A percentile compares a stretch with the other conserved stretches of the same genome.
Evolutionary conservation across 441 rosid genomes (phyloP).

Genomic region (Pelargonium fulgidum): DNA sequence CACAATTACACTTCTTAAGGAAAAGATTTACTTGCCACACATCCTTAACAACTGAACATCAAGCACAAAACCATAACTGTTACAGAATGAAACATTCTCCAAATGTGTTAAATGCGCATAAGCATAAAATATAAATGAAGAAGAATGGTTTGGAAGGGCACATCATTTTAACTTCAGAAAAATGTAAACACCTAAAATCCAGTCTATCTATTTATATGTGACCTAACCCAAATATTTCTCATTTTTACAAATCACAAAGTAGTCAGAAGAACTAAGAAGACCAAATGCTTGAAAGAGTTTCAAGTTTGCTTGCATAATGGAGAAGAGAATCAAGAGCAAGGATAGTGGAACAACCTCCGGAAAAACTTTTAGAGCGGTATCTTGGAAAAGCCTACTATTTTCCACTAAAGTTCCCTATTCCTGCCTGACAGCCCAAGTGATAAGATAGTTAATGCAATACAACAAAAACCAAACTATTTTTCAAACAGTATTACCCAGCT

Average conservation of each 20-base stretch:
- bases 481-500: no score
- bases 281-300: no score
- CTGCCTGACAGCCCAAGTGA: not conserved
- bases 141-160: not conserved
- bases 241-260: not conserved
- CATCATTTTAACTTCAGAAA: not conserved
- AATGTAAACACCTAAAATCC: not conserved
- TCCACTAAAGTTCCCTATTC: not conserved
- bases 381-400: not conserved
- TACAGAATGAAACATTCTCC: not conserved
- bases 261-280: not conserved
- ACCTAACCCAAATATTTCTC: not conserved
- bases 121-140: not conserved
- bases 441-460: not conserved
- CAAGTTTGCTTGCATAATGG: no score
- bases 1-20: not conserved
- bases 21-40: constrained; percentile 4
- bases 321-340: not conserved
- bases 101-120: not conserved
- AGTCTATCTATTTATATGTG: not conserved
- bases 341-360: not conserved
- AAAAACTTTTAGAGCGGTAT: not conserved
- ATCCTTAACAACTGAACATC: not conserved
- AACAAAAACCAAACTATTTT: no score
- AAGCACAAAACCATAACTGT: not conserved